A percentile compares a stretch with the other conserved stretches of the same genome.
Evolutionary conservation across 352 stramenopile genomes (phyloP).

Genomic region (Pythium monospermum): DNA sequence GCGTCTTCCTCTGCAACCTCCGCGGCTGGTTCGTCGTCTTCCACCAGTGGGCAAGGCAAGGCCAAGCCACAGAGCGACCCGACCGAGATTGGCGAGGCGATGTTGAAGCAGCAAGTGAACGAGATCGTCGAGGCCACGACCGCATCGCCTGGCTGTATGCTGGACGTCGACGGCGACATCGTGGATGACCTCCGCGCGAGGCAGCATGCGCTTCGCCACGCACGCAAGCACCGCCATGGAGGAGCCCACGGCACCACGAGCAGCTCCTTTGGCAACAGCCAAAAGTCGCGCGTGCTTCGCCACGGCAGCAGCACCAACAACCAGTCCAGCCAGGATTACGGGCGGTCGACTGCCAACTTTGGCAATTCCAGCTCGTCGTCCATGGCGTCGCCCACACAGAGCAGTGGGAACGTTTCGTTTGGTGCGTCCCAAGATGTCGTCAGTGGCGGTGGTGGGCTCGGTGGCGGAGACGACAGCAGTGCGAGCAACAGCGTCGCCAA

Average conservation of each 20-base stretch:
- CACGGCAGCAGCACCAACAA: conserved; percentile 12
- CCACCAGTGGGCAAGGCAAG: conserved; percentile 5
- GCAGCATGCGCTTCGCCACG: conserved; percentile 32
- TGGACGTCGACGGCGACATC: conserved; percentile 78
- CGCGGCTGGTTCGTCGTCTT: neutral
- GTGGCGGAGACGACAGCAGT: conserved; percentile 27
- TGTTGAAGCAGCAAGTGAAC: conserved; percentile 69
- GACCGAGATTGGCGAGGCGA: conserved; percentile 36
- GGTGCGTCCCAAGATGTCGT: conserved; percentile 42
- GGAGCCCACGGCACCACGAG: too few species aligned
- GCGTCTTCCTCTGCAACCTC: neutral
- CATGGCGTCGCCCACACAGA: conserved; percentile 34
- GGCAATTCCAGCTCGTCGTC: conserved; percentile 42
- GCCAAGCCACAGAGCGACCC: neutral
- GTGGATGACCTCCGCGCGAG: conserved; percentile 58
- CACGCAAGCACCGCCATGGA: conserved; percentile 15
- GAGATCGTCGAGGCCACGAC: conserved; percentile 74
- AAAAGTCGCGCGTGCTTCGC: conserved; percentile 35
- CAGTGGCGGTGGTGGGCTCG: conserved; percentile 14
- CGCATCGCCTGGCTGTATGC: conserved; percentile 66
- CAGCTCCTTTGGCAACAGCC: conserved; percentile 26
- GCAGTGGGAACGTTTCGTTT: conserved; percentile 41
- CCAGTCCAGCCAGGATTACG: conserved; percentile 32
- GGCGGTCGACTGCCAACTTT: conserved; percentile 28
- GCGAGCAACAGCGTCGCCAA: conserved; percentile 32